These are phyloP conservation scores for Pisolithus sp. DNA, from an alignment of 768 basidiomycete genomes.

Conservation along the genomic window DNA sequence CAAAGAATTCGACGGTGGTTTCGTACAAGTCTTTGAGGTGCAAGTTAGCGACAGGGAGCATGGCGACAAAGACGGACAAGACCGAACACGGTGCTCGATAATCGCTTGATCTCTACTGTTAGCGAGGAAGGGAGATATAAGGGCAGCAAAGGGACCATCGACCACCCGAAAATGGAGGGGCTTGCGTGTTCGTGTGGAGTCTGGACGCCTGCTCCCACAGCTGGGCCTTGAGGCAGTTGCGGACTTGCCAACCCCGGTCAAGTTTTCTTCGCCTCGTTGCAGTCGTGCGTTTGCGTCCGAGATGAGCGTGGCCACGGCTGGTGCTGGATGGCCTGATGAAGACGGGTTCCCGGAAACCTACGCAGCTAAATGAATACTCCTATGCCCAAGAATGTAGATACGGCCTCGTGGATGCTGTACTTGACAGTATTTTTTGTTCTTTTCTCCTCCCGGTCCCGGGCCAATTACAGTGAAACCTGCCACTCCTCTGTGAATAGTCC, in stretches of 20 bases:
- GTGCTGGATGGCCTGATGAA: background rate
- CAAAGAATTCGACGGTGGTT: slow-evolving; percentile 55
- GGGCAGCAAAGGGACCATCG: background rate
- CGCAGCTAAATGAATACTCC: background rate
- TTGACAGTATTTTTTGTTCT: background rate
- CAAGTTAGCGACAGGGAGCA: slow-evolving; percentile 42
- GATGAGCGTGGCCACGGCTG: background rate
- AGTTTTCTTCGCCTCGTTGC: slow-evolving; percentile 11
- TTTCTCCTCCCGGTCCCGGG: background rate
- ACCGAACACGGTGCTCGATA: slow-evolving; percentile 31
- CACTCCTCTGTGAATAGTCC: background rate
- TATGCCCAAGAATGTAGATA: no score
- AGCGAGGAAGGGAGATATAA: slow-evolving; percentile 8
- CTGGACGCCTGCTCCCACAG: background rate
- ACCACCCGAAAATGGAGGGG: slow-evolving; percentile 7
- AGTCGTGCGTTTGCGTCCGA: slow-evolving; percentile 5
- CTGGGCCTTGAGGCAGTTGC: slow-evolving; percentile 11
- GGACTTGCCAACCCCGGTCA: slow-evolving; percentile 3
- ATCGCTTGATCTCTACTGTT: slow-evolving; percentile 24
- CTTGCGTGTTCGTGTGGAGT: slow-evolving; percentile 13
- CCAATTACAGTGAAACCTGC: background rate
- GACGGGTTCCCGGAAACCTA: background rate
- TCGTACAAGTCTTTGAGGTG: slow-evolving; percentile 45
- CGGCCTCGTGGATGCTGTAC: no score
- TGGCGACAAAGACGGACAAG: slow-evolving; percentile 31